Percentiles rank a stretch among this genome's conserved stretches.
These are phyloP conservation scores for Hypholoma sublateritium DNA, from an alignment of 768 basidiomycete species.

Conservation along the genomic window DNA sequence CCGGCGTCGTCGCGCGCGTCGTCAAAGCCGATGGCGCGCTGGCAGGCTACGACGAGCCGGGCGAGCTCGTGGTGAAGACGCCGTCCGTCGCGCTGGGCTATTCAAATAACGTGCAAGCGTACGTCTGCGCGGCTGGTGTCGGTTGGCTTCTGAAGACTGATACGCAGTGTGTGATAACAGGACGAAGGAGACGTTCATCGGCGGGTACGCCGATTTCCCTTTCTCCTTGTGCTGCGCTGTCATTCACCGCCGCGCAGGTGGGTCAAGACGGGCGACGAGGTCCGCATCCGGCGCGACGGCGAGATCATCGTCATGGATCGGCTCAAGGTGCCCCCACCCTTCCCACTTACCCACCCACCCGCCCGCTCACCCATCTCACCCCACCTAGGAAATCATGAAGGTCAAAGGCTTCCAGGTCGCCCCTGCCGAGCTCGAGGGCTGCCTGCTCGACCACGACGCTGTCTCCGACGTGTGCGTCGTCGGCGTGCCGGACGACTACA, in stretches of 20 bases:
- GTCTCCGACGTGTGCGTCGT: constrained; percentile 66
- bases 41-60: constrained; percentile 55
- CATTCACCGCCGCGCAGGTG: constrained; percentile 41
- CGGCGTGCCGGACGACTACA: constrained; percentile 65
- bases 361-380: not conserved
- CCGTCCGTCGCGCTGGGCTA: constrained; percentile 60
- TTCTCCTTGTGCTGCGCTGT: not conserved
- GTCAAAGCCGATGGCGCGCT: constrained; percentile 58
- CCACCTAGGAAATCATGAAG: constrained; percentile 44
- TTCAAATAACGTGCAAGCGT: constrained; percentile 62
- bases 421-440: constrained; percentile 71
- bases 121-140: too few species aligned
- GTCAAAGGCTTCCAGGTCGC: constrained; percentile 74
- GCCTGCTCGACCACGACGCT: constrained; percentile 58
- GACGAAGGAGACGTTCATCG: constrained; percentile 65
- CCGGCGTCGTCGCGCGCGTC: constrained; percentile 54
- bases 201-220: constrained; percentile 45
- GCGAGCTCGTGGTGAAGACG: constrained; percentile 56
- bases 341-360: not conserved
- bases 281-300: constrained; percentile 48
- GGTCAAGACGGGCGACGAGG: constrained; percentile 71
- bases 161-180: too few species aligned
- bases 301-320: constrained; percentile 65
- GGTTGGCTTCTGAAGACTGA: too few species aligned
- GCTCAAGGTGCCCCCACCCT: constrained; percentile 43